Evolutionary conservation across 2,329 filamentous ascomycete species (phyloP), one percentile per base, ranked within the genome.

Genomic region (Microsporum audouinii): DNA sequence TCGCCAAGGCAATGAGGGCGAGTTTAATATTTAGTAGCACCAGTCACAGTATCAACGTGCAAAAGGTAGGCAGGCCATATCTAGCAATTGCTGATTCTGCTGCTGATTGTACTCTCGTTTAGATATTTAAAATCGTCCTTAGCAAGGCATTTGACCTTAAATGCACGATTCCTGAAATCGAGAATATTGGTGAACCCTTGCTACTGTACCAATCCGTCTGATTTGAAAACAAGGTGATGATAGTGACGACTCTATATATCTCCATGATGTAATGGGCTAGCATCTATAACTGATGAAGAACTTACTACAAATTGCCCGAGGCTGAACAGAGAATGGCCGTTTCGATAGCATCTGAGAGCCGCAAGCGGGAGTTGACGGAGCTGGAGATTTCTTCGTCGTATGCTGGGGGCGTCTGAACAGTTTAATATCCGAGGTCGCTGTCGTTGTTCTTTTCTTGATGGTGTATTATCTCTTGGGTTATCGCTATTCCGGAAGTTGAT

Each of bases 41-140:
- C 60, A 96, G 91, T 73, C 94, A 99, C 78, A 96, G 91, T 75
- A 99, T 99, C 80, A 99, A 99, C 70, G 94, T 99, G 65, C 94
- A 99, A 77, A 99, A 97, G 88, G 92, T 95, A 72, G 56, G 75
- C 56, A 58, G 2, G 23, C 6, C 5, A n/a, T 49, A 8, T 27
- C 7, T 23, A 23, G 17, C 43, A 47, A 7, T 29, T 23, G 2
- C 23, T 10, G 8, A 17, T 23, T 12, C 43, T 5, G 17, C 17
- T 27, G n/a, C 36, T 27, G 57, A 29, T 55, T 51, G n/a, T 59
- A 41, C 31, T 33, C 8, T 58, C 10, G 45, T 53, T n/a, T 69
- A 97, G 92, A 99, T 99, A 71, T 99, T 99, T 84, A 99, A 99
- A 77, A 99, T 99, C 69, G 94, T 99, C 62, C 83, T 99, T 29